phyloP scores from a whole-genome alignment of 495 filamentous ascomycete genomes.

The Aspergillus saccharolyticus region DNA sequence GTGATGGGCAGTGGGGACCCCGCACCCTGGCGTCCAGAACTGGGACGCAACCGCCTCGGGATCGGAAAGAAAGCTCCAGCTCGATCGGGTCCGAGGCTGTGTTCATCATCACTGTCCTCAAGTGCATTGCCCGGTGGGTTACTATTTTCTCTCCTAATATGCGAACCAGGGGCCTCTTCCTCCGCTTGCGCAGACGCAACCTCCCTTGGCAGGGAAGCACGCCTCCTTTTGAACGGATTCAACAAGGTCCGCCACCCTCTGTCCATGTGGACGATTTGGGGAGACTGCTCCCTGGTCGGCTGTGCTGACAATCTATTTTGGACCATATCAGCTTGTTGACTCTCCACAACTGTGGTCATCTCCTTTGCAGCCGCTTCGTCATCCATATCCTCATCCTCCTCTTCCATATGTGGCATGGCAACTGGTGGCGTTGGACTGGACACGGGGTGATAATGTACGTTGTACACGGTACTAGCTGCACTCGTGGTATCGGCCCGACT shows the following conservation, averaged over 20 bases:
- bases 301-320: conserved; percentile 14
- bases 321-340: conserved; percentile 8
- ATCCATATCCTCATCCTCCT: conserved; percentile 31
- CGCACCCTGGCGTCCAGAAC: conserved; percentile 22
- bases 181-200: conserved; percentile 46
- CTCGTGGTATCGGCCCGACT: conserved; percentile 75
- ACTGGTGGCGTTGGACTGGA: conserved; percentile 59
- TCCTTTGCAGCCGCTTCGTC: conserved; percentile 24
- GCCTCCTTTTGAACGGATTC: conserved; percentile 50
- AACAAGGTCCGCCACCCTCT: conserved; percentile 46
- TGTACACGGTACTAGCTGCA: conserved; percentile 78
- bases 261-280: conserved; percentile 31
- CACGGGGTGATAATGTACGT: conserved; percentile 74
- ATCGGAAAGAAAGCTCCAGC: conserved; percentile 28
- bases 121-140: conserved; percentile 10
- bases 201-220: conserved; percentile 50
- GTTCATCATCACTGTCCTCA: conserved; percentile 22
- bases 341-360: conserved; percentile 15
- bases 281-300: conserved; percentile 27
- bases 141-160: conserved; percentile 4
- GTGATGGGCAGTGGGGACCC: conserved; percentile 52
- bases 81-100: conserved; percentile 15
- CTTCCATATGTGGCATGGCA: conserved; percentile 36
- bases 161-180: conserved; percentile 25
- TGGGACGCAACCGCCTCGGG: conserved; percentile 22